Percentiles rank a stretch among this genome's conserved stretches.
These are phyloP conservation scores for Pestalotiopsis sp. DNA, from an alignment of 2,329 filamentous ascomycete genomes.

Conservation along the genomic window DNA sequence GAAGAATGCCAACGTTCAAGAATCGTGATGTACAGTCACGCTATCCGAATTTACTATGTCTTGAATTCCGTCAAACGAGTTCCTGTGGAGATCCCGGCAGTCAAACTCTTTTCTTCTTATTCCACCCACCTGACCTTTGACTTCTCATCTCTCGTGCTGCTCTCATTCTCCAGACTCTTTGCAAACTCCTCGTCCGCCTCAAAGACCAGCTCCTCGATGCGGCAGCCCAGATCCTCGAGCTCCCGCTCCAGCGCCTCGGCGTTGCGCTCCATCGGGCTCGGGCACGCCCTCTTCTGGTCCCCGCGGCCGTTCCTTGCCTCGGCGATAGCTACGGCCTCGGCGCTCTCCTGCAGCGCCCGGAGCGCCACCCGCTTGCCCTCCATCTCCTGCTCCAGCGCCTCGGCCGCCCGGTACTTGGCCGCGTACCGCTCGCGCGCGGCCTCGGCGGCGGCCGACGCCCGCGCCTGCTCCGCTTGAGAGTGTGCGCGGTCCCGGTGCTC, in stretches of 20 bases:
- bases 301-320: constrained; percentile 4
- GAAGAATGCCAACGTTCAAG: background rate
- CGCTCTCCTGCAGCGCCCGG: constrained; percentile 9
- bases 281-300: constrained; percentile 1
- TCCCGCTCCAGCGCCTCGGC: constrained; percentile 32
- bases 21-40: background rate
- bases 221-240: constrained; percentile 24
- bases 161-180: constrained; percentile 37
- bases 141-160: background rate
- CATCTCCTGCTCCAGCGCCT: constrained; percentile 37
- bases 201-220: constrained; percentile 32
- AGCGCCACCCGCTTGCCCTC: constrained; percentile 23
- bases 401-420: constrained; percentile 38
- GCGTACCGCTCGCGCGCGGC: constrained; percentile 2
- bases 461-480: background rate
- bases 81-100: background rate
- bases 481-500: background rate
- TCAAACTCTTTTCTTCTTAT: background rate
- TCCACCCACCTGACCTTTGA: constrained; percentile 1
- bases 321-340: constrained; percentile 14
- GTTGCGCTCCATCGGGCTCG: constrained; percentile 13
- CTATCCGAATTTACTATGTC: background rate
- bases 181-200: constrained; percentile 52
- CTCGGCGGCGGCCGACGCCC: background rate
- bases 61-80: background rate